Percentiles rank a stretch among this genome's conserved stretches.
Evolutionary conservation across 495 filamentous ascomycete genomes (phyloP).

Genomic region (Chaetomium tenue): DNA sequence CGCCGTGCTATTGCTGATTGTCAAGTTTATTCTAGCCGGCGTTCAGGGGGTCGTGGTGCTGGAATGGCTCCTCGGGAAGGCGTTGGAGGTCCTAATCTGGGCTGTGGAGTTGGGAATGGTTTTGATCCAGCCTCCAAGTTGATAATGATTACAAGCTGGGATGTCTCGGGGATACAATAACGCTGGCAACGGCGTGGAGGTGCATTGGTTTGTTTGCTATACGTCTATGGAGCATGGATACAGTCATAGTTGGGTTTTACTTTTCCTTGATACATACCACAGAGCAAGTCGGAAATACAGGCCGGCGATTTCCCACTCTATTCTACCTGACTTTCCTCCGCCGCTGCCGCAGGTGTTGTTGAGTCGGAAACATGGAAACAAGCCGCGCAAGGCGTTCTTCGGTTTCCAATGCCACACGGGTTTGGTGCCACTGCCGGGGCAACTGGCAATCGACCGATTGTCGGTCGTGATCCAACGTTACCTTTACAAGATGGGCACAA

Average conservation of each 20-base stretch:
- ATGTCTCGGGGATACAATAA: not conserved
- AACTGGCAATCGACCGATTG: too few species aligned
- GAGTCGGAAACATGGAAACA: too few species aligned
- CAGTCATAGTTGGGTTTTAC: not conserved
- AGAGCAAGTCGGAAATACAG: not conserved
- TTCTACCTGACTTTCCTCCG: not conserved
- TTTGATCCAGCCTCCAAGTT: conserved; percentile 23
- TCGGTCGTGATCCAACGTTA: too few species aligned
- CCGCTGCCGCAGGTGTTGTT: too few species aligned
- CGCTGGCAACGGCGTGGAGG: not conserved
- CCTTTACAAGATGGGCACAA: too few species aligned
- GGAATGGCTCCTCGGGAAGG: conserved; percentile 29
- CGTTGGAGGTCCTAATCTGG: conserved; percentile 31
- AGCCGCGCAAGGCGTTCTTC: too few species aligned
- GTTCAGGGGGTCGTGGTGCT: conserved; percentile 30
- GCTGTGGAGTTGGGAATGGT: conserved; percentile 34
- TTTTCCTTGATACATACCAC: not conserved
- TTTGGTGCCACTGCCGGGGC: too few species aligned
- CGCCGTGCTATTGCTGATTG: conserved; percentile 31
- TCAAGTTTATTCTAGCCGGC: conserved; percentile 29
- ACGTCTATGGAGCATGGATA: not conserved
- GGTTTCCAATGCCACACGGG: too few species aligned
- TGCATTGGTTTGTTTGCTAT: not conserved
- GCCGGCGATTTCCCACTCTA: not conserved
- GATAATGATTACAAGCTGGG: not conserved